phyloP scores from a whole-genome alignment of 371 early-diverging fungal genomes.

The Mortierella sp. region DNA sequence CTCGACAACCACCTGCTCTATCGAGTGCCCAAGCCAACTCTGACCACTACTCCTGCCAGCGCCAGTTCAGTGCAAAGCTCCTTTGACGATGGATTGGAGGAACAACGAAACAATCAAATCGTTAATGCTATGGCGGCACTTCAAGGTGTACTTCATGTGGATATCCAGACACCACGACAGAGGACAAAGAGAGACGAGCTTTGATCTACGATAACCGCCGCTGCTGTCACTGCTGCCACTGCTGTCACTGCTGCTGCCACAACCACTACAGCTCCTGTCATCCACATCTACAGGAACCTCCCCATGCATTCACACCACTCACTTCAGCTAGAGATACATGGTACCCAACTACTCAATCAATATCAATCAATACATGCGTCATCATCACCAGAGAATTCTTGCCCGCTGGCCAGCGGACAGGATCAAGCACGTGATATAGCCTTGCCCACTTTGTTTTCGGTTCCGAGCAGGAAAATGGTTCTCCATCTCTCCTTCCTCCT shows the following conservation, averaged over 20 bases:
- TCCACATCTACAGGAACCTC: too few species aligned
- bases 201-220: neutral
- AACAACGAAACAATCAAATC: conserved; percentile 29
- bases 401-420: too few species aligned
- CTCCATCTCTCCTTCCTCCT: conserved; percentile 8
- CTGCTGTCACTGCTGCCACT: neutral
- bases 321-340: too few species aligned
- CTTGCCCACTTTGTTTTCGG: neutral
- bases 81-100: conserved; percentile 15
- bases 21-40: conserved; percentile 20
- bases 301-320: too few species aligned
- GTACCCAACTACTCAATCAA: too few species aligned
- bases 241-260: too few species aligned
- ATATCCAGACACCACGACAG: conserved; percentile 39
- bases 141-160: conserved; percentile 44
- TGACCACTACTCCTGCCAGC: neutral
- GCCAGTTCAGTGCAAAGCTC: neutral
- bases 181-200: conserved; percentile 44
- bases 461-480: conserved; percentile 3
- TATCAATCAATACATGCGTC: too few species aligned
- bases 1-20: conserved; percentile 48
- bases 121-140: conserved; percentile 38
- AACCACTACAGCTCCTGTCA: too few species aligned
- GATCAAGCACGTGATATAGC: conserved; percentile 1
- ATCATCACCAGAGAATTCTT: too few species aligned